Evolutionary conservation across 2,329 filamentous ascomycete species (phyloP).

Genomic region (Aspergillus thermomutatus): DNA sequence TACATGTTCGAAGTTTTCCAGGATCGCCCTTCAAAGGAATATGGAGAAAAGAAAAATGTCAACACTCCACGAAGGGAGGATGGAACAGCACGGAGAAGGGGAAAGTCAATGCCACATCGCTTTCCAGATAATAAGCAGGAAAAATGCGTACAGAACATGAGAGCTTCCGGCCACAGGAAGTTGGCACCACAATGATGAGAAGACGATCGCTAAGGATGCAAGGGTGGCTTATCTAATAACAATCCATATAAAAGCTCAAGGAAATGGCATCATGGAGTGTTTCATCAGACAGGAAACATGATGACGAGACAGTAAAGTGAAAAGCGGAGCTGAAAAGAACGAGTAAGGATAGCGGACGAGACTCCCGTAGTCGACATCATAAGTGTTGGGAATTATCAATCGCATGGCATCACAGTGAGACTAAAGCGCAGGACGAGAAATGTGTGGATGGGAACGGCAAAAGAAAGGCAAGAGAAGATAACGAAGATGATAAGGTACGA

Average conservation of each 20-base stretch:
- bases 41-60: constrained; percentile 1
- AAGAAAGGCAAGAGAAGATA: constrained; percentile 8
- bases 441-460: constrained; percentile 9
- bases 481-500: constrained; percentile 5
- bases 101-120: constrained; percentile 4
- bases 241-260: neutral
- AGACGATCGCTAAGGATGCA: neutral
- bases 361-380: neutral
- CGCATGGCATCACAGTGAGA: neutral
- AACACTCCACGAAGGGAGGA: neutral
- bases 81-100: neutral
- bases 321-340: neutral
- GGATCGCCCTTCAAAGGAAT: neutral
- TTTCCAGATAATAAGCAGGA: neutral
- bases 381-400: neutral
- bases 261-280: neutral
- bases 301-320: neutral
- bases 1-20: neutral
- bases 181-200: neutral
- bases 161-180: neutral
- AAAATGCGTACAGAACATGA: neutral
- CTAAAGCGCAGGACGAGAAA: neutral
- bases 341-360: neutral
- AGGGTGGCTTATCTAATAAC: constrained; percentile 4
- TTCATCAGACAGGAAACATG: neutral